Conservation (phyloP, 139 green algal species). For the Mychonastes homosphaera region DNA sequence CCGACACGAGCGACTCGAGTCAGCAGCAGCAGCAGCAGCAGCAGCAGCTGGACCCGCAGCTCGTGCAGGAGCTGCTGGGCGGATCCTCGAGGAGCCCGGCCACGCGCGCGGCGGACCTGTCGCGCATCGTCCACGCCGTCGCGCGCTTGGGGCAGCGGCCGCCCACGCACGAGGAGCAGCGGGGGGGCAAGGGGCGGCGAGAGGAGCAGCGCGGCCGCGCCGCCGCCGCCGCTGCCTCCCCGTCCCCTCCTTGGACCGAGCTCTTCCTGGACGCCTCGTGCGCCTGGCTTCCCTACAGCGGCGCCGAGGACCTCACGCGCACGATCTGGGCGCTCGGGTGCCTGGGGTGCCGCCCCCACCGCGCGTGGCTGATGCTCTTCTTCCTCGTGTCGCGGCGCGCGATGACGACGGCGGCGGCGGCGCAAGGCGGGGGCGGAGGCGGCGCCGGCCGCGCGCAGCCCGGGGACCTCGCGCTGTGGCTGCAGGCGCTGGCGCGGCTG, state of each 20-base stretch:
- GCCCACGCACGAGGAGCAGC: background rate
- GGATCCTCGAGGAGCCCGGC: no score
- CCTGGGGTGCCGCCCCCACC: slow-evolving; percentile 2
- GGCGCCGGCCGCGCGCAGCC: background rate
- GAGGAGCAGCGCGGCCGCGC: slow-evolving; percentile 1
- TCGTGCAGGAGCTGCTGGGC: background rate
- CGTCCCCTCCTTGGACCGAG: background rate
- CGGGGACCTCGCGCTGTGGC: slow-evolving; percentile 19
- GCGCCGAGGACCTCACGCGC: slow-evolving; percentile 14
- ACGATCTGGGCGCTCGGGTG: slow-evolving; percentile 11
- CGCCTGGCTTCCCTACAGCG: background rate
- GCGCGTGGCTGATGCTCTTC: slow-evolving; percentile 19
- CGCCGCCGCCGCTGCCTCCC: background rate
- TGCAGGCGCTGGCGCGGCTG: slow-evolving; percentile 19
- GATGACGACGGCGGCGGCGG: background rate
- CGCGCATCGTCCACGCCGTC: no score
- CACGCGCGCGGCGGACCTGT: no score
- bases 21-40: slow-evolving; percentile 5
- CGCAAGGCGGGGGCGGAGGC: slow-evolving; percentile 3
- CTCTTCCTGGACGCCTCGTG: slow-evolving; percentile 5
- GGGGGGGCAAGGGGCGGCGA: no score
- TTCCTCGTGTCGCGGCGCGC: slow-evolving; percentile 10
- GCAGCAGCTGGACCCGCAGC: slow-evolving; percentile 6
- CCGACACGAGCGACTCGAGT: background rate
- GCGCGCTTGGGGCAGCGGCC: no score